phyloP scores from a whole-genome alignment of 2,329 filamentous ascomycete genomes.

The Ceratocystis cacaofunesta region DNA sequence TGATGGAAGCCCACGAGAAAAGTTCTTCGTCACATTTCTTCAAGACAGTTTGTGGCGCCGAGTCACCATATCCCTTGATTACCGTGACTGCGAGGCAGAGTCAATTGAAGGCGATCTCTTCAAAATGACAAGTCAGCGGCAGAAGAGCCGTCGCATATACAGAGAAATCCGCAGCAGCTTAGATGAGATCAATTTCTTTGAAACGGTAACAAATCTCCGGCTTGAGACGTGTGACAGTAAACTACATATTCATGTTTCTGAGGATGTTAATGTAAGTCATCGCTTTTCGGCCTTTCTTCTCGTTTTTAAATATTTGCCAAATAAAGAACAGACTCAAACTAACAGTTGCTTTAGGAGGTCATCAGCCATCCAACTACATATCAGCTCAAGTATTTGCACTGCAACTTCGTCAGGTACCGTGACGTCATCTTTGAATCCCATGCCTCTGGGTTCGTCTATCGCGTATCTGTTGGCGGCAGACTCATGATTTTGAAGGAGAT shows the following conservation, averaged over 20 bases:
- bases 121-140: slow-evolving; percentile 65
- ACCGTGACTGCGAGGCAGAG: slow-evolving; percentile 60
- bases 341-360: slow-evolving; percentile 45
- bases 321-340: slow-evolving; percentile 15
- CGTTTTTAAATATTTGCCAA: neutral
- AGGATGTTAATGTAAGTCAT: slow-evolving; percentile 61
- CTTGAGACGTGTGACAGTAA: slow-evolving; percentile 76
- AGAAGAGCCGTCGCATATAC: slow-evolving; percentile 87
- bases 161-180: slow-evolving; percentile 87
- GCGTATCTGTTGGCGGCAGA: slow-evolving; percentile 54
- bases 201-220: slow-evolving; percentile 90
- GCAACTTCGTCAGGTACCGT: slow-evolving; percentile 51
- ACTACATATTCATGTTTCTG: slow-evolving; percentile 92
- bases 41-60: slow-evolving; percentile 71
- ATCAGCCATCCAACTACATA: slow-evolving; percentile 67
- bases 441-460: slow-evolving; percentile 95
- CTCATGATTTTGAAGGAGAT: slow-evolving; percentile 95
- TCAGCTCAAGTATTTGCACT: slow-evolving; percentile 59
- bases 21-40: slow-evolving; percentile 94
- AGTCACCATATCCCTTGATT: slow-evolving; percentile 88
- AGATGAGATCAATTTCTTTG: slow-evolving; percentile 87
- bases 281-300: neutral
- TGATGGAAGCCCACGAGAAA: slow-evolving; percentile 82
- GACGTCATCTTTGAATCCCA: slow-evolving; percentile 78
- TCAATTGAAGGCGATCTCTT: slow-evolving; percentile 78